A percentile compares a stretch with the other conserved stretches of the same genome.
Conservation (phyloP, 106 monocot species). For the Dendrobium officinale region DNA sequence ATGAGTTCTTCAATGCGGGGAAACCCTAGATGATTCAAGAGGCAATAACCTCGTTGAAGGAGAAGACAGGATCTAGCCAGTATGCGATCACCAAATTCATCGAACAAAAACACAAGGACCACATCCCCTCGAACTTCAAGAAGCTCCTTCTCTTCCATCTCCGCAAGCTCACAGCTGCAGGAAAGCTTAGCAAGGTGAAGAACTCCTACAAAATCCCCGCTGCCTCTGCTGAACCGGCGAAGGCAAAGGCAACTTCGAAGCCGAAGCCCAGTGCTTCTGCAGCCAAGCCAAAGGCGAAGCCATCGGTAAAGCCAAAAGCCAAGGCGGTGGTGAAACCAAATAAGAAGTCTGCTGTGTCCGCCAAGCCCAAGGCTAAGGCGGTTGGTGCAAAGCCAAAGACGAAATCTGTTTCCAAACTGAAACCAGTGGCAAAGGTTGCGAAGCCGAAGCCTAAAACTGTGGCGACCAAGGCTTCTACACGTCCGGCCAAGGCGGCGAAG, state of each 20-base stretch:
- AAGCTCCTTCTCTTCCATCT: constrained; percentile 57
- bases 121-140: constrained; percentile 62
- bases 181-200: constrained; percentile 76
- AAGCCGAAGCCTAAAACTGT: constrained; percentile 1
- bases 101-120: constrained; percentile 60
- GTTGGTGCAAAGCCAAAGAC: neutral
- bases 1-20: neutral
- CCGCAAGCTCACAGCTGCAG: constrained; percentile 51
- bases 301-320: neutral
- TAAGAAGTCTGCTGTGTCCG: neutral
- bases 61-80: constrained; percentile 78
- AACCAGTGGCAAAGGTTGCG: neutral
- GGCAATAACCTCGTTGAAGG: constrained; percentile 64
- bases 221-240: constrained; percentile 3
- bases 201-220: constrained; percentile 68
- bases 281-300: neutral
- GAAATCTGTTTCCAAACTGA: neutral
- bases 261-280: constrained; percentile 16
- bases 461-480: neutral
- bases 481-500: constrained; percentile 6
- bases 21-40: constrained; percentile 65
- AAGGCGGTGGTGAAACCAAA: neutral
- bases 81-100: constrained; percentile 72
- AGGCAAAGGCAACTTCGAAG: constrained; percentile 19
- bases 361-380: neutral